These are phyloP conservation scores for Lepidium campestre DNA, from an alignment of 441 rosid species.

Conservation along the genomic window DNA sequence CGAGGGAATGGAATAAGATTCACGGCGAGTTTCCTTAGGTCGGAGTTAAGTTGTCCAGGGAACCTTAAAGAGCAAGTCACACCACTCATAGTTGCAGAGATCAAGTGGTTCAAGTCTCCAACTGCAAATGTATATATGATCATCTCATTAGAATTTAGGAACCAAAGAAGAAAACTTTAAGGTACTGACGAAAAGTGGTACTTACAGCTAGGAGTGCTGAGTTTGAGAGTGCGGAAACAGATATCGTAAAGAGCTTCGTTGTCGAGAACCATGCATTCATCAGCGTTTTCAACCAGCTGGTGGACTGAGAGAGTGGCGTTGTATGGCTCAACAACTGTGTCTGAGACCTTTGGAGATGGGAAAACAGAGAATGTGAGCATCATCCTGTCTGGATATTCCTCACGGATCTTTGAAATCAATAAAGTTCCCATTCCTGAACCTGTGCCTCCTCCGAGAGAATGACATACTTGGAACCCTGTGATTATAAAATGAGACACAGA, in stretches of 20 bases:
- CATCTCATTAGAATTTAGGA: neutral
- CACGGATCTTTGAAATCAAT: conserved; percentile 64
- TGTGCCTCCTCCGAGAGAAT: conserved; percentile 92
- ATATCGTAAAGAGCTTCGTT: conserved; percentile 91
- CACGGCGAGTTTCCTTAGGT: conserved; percentile 55
- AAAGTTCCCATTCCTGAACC: conserved; percentile 97
- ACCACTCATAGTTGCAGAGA: conserved; percentile 57
- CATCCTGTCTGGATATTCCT: conserved; percentile 44
- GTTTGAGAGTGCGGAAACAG: conserved; percentile 81
- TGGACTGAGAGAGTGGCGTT: conserved; percentile 94
- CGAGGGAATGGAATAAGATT: conserved; percentile 68
- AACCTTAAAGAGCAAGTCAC: conserved; percentile 63
- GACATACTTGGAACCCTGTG: conserved; percentile 90
- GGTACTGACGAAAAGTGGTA: conserved; percentile 17
- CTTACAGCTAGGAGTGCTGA: conserved; percentile 67
- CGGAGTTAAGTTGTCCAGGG: conserved; percentile 64
- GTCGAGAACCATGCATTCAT: conserved; percentile 93
- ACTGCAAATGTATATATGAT: conserved; percentile 26
- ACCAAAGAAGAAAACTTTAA: neutral
- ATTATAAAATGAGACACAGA: neutral
- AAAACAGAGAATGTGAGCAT: conserved; percentile 95
- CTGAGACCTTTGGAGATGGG: conserved; percentile 96
- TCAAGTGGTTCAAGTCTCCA: conserved; percentile 60
- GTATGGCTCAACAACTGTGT: conserved; percentile 94
- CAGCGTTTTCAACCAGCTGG: conserved; percentile 88